A percentile compares a stretch with the other conserved stretches of the same genome.
Conservation (phyloP, 2,329 filamentous ascomycete species). For the Colletotrichum neosansevieriae region DNA sequence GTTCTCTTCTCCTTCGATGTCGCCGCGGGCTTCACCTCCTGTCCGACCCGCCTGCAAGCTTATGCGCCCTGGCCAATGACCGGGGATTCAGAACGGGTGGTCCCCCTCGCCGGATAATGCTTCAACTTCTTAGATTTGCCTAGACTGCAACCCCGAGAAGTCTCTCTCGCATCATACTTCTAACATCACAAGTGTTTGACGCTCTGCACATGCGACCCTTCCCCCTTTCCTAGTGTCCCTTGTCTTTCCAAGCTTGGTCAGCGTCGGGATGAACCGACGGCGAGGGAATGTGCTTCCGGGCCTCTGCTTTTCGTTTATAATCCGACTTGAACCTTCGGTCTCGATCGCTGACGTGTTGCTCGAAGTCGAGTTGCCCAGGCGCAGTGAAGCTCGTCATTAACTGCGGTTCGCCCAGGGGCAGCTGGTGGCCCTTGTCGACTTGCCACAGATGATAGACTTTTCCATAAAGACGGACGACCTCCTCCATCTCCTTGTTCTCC, state of each 20-base stretch:
- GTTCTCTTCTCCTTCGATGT: not conserved
- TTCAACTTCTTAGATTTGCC: slow-evolving; percentile 5
- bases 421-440: slow-evolving; percentile 76
- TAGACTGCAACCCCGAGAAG: not conserved
- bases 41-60: slow-evolving; percentile 31
- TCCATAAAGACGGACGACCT: slow-evolving; percentile 80
- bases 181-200: slow-evolving; percentile 29
- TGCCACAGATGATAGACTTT: slow-evolving; percentile 92
- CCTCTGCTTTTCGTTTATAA: slow-evolving; percentile 58
- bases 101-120: slow-evolving; percentile 12
- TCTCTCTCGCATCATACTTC: not conserved
- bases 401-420: slow-evolving; percentile 65
- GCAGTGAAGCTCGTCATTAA: slow-evolving; percentile 67
- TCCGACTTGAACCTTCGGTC: slow-evolving; percentile 61
- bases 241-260: slow-evolving; percentile 40
- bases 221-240: not conserved
- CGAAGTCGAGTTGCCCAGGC: slow-evolving; percentile 62
- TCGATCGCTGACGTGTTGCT: slow-evolving; percentile 56
- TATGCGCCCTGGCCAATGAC: slow-evolving; percentile 24
- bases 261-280: slow-evolving; percentile 55
- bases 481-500: slow-evolving; percentile 84
- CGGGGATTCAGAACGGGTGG: not conserved
- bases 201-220: not conserved
- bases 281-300: slow-evolving; percentile 55
- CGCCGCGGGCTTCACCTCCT: slow-evolving; percentile 20